These are phyloP conservation scores for Mrakia gelida DNA, from an alignment of 768 basidiomycete genomes.

Conservation along the genomic window DNA sequence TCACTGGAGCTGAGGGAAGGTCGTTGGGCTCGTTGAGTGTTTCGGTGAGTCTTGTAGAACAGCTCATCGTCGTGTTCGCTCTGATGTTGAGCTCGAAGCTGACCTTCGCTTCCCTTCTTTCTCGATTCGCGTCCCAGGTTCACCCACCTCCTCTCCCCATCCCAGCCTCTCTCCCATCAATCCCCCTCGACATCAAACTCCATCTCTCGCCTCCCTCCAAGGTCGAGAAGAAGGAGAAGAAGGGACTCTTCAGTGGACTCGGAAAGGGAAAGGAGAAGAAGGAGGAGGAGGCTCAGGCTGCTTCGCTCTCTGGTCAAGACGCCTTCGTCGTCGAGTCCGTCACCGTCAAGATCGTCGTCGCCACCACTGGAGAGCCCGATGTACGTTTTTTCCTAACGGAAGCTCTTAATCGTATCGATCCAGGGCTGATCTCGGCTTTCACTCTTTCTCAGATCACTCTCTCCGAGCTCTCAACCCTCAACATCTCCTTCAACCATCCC, in stretches of 20 bases:
- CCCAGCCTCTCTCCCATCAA: not conserved
- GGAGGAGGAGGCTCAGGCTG: slow-evolving; percentile 13
- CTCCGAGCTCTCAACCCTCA: slow-evolving; percentile 4
- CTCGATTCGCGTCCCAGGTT: too few relatives aligned
- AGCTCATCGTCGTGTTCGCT: not conserved
- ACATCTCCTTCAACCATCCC: slow-evolving; percentile 12
- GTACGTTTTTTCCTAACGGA: not conserved
- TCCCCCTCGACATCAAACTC: slow-evolving; percentile 6
- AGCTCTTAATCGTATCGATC: not conserved
- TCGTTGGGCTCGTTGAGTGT: not conserved
- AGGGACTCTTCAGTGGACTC: slow-evolving; percentile 13
- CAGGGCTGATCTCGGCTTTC: not conserved
- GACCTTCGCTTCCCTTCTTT: not conserved
- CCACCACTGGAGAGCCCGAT: slow-evolving; percentile 17
- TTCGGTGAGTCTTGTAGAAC: not conserved
- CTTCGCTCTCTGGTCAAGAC: not conserved
- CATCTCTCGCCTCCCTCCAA: slow-evolving; percentile 1
- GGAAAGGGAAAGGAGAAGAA: slow-evolving; percentile 19
- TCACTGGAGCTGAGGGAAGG: slow-evolving; percentile 7
- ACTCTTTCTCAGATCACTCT: not conserved
- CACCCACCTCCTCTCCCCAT: too few relatives aligned
- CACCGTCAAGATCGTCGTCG: slow-evolving; percentile 8
- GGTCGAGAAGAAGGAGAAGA: slow-evolving; percentile 16
- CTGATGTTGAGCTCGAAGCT: not conserved
- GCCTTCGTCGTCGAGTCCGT: slow-evolving; percentile 14